Evolutionary conservation across 305 asterid genomes (phyloP), one percentile per base, ranked within the genome.

Genomic region (Fraxinus nigra): DNA sequence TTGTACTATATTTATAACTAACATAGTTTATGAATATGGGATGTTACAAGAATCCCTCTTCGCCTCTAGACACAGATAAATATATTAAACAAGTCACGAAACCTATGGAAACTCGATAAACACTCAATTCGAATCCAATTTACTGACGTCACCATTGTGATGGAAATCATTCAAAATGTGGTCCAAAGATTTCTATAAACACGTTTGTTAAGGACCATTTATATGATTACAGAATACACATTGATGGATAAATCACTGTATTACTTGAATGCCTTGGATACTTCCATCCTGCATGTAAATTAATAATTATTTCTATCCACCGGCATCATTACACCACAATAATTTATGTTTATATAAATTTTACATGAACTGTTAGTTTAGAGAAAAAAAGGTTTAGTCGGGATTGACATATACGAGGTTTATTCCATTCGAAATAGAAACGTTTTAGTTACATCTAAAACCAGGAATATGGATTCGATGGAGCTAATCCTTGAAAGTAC

Each of bases 271-370:
- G 75, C 35, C 75, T 70, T 34, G 16, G 87, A 86, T 81, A 56
- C 89, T 79, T 79, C 76, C 79, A 48, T 75, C 46, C 79, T 51
- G 18, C 8, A 35, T 72, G 51, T 80, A 78, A 51, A 26, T 82
- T 84, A 46, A 82, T 78, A 35, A 80, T 78, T 76, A 56, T 43
- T 59, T 69, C 22, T 82, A 87, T 77, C 86, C 32, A 80, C 83
- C 72, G 26, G 51, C 78, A 74, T 84, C 83, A 80, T 77, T 82
- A 18, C 79, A 38, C 24, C 67, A 63, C 69, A 14, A 54, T 30
- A 69, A 28, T 69, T 69, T 51, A 51, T 51, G 16, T 51, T 51
- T 51, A 51, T 16, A 51, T 51, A 51, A 51, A 51, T 51, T 51
- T 11, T 43, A 43, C 54, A 43, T 43, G 1, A 43, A 43, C 54